phyloP scores from a whole-genome alignment of 2,329 filamentous ascomycete genomes.

The Phialophora chinensis region DNA sequence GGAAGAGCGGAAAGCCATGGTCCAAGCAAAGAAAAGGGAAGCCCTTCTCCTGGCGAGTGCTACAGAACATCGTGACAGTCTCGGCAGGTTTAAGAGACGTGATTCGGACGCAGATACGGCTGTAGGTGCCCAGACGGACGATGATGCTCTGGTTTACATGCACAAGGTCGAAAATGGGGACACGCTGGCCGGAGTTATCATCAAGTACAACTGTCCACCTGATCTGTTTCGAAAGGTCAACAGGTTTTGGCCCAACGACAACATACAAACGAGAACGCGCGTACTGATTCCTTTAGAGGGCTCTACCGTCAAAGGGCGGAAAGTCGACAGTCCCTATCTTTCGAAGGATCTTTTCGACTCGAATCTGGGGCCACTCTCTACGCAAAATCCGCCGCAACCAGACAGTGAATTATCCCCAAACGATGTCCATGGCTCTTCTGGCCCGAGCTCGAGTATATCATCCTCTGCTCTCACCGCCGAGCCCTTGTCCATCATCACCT shows the following conservation, averaged over 20 bases:
- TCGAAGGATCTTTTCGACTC: slow-evolving; percentile 32
- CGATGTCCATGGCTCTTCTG: slow-evolving; percentile 2
- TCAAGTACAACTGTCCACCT: slow-evolving; percentile 86
- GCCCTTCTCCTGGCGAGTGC: slow-evolving; percentile 52
- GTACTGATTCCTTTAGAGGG: slow-evolving; percentile 87
- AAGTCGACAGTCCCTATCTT: slow-evolving; percentile 37
- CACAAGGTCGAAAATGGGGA: slow-evolving; percentile 83
- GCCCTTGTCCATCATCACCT: slow-evolving; percentile 26
- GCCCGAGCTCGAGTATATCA: slow-evolving; percentile 8
- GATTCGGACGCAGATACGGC: slow-evolving; percentile 49
- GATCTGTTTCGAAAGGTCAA: slow-evolving; percentile 86
- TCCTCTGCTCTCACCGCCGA: slow-evolving; percentile 26
- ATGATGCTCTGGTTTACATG: slow-evolving; percentile 82
- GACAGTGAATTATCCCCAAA: slow-evolving; percentile 9
- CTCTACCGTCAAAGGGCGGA: slow-evolving; percentile 71
- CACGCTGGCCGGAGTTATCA: slow-evolving; percentile 87
- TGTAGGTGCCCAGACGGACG: slow-evolving; percentile 46
- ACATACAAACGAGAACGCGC: slow-evolving; percentile 80
- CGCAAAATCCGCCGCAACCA: background rate
- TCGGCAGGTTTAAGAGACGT: slow-evolving; percentile 53
- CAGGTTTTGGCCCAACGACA: slow-evolving; percentile 92
- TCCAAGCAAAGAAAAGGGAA: slow-evolving; percentile 57
- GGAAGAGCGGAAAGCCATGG: slow-evolving; percentile 53
- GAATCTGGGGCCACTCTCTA: slow-evolving; percentile 10
- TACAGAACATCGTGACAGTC: slow-evolving; percentile 45